A percentile compares a stretch with the other conserved stretches of the same genome.
Evolutionary conservation across 257 asterid genomes (phyloP).

Genomic region (Anisodus tanguticus): DNA sequence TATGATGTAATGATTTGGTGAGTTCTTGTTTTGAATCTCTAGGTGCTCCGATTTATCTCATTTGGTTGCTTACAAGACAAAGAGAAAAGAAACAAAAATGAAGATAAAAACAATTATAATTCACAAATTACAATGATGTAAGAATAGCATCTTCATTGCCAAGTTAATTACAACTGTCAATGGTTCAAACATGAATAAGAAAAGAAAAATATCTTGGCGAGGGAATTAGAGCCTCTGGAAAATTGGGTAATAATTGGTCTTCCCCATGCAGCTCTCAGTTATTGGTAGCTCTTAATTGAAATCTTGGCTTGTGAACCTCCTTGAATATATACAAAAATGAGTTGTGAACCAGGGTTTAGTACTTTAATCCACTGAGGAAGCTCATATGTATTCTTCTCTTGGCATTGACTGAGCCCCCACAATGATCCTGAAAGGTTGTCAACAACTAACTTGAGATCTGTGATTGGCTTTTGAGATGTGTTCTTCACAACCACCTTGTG

Average conservation of each 20-base stretch:
- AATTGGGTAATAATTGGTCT: neutral
- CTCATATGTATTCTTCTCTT: slow-evolving; percentile 53
- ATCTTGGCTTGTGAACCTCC: slow-evolving; percentile 86
- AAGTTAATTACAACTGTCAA: neutral
- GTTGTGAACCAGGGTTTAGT: slow-evolving; percentile 62
- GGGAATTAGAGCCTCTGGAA: neutral
- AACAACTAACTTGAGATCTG: slow-evolving; percentile 52
- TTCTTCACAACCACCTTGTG: slow-evolving; percentile 78
- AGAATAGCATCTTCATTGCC: neutral
- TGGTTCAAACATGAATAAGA: neutral
- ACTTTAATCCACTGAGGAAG: slow-evolving; percentile 65
- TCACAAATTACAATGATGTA: neutral
- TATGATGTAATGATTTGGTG: neutral
- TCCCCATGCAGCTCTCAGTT: neutral
- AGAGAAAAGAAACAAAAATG: neutral
- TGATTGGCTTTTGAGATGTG: slow-evolving; percentile 56
- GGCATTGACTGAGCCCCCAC: slow-evolving; percentile 73
- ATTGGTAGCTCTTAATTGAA: slow-evolving; percentile 55
- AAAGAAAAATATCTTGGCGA: neutral
- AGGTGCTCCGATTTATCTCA: neutral
- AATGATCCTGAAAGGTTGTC: slow-evolving; percentile 66
- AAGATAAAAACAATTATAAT: neutral
- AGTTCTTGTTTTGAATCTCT: neutral
- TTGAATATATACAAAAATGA: slow-evolving; percentile 69
- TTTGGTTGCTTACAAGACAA: neutral